phyloP scores from a whole-genome alignment of 1,139 yeast species.

The Yamadazyma siamensis region DNA sequence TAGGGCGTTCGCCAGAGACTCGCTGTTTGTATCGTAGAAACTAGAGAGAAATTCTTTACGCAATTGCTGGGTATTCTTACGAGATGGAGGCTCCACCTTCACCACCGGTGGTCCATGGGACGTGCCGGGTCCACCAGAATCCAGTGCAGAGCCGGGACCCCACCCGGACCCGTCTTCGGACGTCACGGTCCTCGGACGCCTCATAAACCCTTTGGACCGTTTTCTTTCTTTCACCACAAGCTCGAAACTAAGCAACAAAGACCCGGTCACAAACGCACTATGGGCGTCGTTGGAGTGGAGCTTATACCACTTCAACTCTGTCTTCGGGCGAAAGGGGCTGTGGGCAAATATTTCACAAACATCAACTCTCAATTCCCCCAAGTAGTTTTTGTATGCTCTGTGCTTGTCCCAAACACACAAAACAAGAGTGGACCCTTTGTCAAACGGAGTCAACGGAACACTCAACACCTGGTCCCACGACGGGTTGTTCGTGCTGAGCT shows the following conservation, averaged over 20 bases:
- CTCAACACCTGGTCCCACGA: conserved; percentile 41
- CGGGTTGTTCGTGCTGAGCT: conserved; percentile 39
- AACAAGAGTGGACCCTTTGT: conserved; percentile 27
- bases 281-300: conserved; percentile 45
- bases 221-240: conserved; percentile 24
- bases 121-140: conserved; percentile 1
- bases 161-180: conserved; percentile 1
- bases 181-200: conserved; percentile 6
- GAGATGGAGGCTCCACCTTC: conserved; percentile 21
- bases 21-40: conserved; percentile 1
- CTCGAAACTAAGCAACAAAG: conserved; percentile 50
- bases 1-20: conserved; percentile 9
- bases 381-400: conserved; percentile 42
- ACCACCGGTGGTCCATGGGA: conserved; percentile 10
- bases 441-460: conserved; percentile 29
- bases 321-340: conserved; percentile 17
- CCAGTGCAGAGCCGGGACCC: too few relatives aligned
- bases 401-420: conserved; percentile 48
- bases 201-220: conserved; percentile 10
- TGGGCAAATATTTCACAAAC: conserved; percentile 38
- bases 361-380: conserved; percentile 56
- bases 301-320: conserved; percentile 48
- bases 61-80: conserved; percentile 8
- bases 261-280: conserved; percentile 56
- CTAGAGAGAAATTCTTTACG: conserved; percentile 5